Base-by-base conservation (phyloP, 2,329 filamentous ascomycete genomes). In the Myriosclerotinia scirpicola region DNA sequence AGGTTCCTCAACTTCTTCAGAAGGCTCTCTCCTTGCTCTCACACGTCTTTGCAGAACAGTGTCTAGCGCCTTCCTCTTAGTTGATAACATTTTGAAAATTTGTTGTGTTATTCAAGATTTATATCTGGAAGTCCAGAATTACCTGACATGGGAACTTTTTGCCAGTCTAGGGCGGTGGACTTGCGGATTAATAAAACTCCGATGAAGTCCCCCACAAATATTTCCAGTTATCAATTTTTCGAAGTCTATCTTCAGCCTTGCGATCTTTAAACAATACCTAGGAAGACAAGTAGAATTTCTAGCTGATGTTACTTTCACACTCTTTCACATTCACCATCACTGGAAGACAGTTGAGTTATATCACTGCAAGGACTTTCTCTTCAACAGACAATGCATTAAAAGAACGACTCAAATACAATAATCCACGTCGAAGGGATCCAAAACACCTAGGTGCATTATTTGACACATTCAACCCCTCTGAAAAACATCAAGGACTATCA, bases 1-100 rank as follows among this genome's bases (percentile, higher is more conserved):
- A 36, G 75, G 72, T 34, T 73, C 69, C 34, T 78, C 75, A 26
- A 73, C 30, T 52, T 76, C 75, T 66, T 71, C 73, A 52, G 71
- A 74, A 9, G 65, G 34, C 54, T 75, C 75, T 15, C 73, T 69
- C 54, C 75, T 71, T 48, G 73, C 72, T 60, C 73, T 71, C 8
- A 77, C 74, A 34, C 76, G 69, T 55, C 75, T 72, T 54, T 76
- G 71, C 17, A 77, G 62, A 46, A 66, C 67, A 11, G 30, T 42
- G 38, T 69, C 72, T 46, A 72, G 44, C 3, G 69, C 69, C 68
- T 76, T 76, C 59, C 75, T 69, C 65, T 77, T 77, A 11, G 66
- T 66, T 34, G 70, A 71, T 42, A 71, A 70, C 75, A 77, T 71
- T 50, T 65, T 66, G n/a, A 15, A 42, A 44, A 11, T 40, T 59